phyloP scores from a whole-genome alignment of 2,329 filamentous ascomycete genomes.

The Thyridium curvatum region DNA sequence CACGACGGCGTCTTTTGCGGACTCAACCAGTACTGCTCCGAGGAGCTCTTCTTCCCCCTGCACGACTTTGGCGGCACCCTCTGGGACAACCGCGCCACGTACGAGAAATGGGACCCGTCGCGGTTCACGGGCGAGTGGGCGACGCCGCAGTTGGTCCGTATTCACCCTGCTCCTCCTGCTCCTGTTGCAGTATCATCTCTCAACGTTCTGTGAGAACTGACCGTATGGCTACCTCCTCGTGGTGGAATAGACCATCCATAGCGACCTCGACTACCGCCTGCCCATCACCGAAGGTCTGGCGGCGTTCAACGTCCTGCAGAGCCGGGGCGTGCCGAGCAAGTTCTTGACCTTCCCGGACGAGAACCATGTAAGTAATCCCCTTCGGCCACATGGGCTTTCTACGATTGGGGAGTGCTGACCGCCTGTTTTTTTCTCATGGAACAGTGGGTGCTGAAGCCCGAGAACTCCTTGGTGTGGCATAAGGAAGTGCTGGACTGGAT shows the following conservation, averaged over 20 bases:
- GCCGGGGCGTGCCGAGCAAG: constrained; percentile 66
- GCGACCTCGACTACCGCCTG: constrained; percentile 81
- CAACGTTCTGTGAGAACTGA: background rate
- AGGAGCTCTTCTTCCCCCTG: constrained; percentile 65
- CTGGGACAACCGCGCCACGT: constrained; percentile 56
- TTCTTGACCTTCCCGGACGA: constrained; percentile 78
- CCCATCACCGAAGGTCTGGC: constrained; percentile 79
- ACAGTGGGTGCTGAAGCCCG: constrained; percentile 80
- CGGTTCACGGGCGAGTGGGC: constrained; percentile 63
- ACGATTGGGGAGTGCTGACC: constrained; percentile 16
- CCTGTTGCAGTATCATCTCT: background rate
- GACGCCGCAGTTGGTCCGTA: constrained; percentile 74
- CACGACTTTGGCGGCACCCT: constrained; percentile 60
- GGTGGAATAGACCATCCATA: constrained; percentile 65
- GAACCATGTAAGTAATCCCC: constrained; percentile 40
- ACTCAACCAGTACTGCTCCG: constrained; percentile 55
- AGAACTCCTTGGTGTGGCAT: constrained; percentile 90
- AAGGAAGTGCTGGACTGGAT: constrained; percentile 76
- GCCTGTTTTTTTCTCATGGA: background rate
- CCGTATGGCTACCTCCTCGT: too few species aligned
- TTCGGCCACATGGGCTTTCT: constrained; percentile 58
- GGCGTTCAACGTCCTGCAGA: constrained; percentile 81
- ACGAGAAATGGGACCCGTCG: constrained; percentile 66
- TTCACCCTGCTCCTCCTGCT: background rate
- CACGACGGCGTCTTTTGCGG: constrained; percentile 83